These are phyloP conservation scores for Didymella pomorum DNA, from an alignment of 2,329 filamentous ascomycete species.

Conservation along the genomic window DNA sequence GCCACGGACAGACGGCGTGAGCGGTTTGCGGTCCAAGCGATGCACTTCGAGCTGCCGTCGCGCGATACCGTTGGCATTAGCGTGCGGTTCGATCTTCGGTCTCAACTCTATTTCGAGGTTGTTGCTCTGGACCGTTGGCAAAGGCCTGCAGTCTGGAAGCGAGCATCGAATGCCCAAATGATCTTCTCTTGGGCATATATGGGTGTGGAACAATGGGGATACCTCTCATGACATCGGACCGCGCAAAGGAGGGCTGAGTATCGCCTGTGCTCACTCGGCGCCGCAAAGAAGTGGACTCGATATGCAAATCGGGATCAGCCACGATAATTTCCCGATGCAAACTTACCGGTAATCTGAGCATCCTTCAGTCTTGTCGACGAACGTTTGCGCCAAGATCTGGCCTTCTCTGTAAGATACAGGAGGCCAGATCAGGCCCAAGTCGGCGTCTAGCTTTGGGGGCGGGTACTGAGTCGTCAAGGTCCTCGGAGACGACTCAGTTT, in stretches of 20 bases:
- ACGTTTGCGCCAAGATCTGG: slow-evolving; percentile 6
- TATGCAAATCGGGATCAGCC: slow-evolving; percentile 28
- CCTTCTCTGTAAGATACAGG: neutral
- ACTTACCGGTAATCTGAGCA: slow-evolving; percentile 4
- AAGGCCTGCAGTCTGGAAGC: slow-evolving; percentile 9
- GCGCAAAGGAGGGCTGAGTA: slow-evolving; percentile 7
- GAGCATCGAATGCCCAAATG: neutral
- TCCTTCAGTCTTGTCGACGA: slow-evolving; percentile 2
- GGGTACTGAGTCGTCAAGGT: too few species aligned
- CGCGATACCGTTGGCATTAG: slow-evolving; percentile 36
- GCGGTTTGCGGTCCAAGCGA: slow-evolving; percentile 33
- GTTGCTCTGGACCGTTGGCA: slow-evolving; percentile 16
- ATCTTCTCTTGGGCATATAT: slow-evolving; percentile 12
- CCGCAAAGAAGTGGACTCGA: slow-evolving; percentile 27
- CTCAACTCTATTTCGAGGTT: slow-evolving; percentile 18
- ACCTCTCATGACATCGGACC: slow-evolving; percentile 6
- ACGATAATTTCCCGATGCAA: slow-evolving; percentile 15
- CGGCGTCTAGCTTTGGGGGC: slow-evolving; percentile 10
- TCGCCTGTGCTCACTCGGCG: slow-evolving; percentile 29
- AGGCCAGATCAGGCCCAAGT: slow-evolving; percentile 7
- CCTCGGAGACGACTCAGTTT: neutral
- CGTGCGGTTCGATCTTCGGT: slow-evolving; percentile 22
- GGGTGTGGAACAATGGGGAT: neutral
- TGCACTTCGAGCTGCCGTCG: slow-evolving; percentile 28
- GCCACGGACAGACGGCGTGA: slow-evolving; percentile 31